Percentiles rank a stretch among this genome's conserved stretches.
Evolutionary conservation across 1,139 yeast genomes (phyloP).

Genomic region (Nadsonia commutata): DNA sequence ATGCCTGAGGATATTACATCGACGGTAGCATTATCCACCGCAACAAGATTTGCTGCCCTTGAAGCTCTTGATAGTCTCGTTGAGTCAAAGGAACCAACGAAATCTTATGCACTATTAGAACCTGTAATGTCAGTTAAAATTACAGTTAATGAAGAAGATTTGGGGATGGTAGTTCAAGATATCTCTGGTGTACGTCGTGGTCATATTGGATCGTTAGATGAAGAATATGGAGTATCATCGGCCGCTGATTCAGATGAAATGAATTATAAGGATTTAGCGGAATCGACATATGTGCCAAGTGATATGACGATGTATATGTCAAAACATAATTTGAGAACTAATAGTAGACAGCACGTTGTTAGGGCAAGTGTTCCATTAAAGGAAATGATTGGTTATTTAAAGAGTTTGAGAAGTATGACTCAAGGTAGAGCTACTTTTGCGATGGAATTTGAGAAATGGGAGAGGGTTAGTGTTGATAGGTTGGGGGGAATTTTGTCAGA

Average conservation of each 20-base stretch:
- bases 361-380: slow-evolving; percentile 70
- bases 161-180: slow-evolving; percentile 81
- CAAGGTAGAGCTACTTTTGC: slow-evolving; percentile 80
- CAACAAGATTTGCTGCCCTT: slow-evolving; percentile 31
- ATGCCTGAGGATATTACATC: slow-evolving; percentile 40
- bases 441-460: slow-evolving; percentile 68
- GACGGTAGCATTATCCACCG: slow-evolving; percentile 28
- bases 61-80: slow-evolving; percentile 25
- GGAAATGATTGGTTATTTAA: slow-evolving; percentile 82
- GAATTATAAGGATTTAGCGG: slow-evolving; percentile 18
- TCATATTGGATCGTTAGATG: slow-evolving; percentile 34
- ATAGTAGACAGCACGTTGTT: slow-evolving; percentile 34
- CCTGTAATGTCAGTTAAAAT: slow-evolving; percentile 79
- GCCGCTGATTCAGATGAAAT: slow-evolving; percentile 9
- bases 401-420: slow-evolving; percentile 64
- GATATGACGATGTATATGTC: slow-evolving; percentile 28
- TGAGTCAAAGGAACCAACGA: slow-evolving; percentile 2
- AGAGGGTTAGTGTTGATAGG: slow-evolving; percentile 16
- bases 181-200: slow-evolving; percentile 59
- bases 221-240: slow-evolving; percentile 16
- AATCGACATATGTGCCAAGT: slow-evolving; percentile 23
- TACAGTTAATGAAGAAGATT: slow-evolving; percentile 49
- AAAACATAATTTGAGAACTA: slow-evolving; percentile 16
- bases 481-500: slow-evolving; percentile 6
- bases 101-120: slow-evolving; percentile 47